These are phyloP conservation scores for Brassica hybrid DNA, from an alignment of 441 rosid genomes.

Conservation along the genomic window DNA sequence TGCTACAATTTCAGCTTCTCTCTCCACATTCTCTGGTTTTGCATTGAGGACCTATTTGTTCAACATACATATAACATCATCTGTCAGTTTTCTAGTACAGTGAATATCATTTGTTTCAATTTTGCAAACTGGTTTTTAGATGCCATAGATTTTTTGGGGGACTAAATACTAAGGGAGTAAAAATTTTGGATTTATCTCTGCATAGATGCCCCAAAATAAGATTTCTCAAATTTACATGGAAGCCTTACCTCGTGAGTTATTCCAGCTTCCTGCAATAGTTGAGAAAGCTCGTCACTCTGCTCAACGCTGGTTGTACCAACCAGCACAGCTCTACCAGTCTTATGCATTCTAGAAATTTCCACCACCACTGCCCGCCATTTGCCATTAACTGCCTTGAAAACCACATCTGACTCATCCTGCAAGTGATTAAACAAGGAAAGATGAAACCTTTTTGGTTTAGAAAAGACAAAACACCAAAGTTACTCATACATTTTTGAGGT, in stretches of 20 bases:
- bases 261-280: slow-evolving; percentile 79
- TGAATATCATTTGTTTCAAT: slow-evolving; percentile 1
- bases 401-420: slow-evolving; percentile 98
- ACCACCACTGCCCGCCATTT: slow-evolving; percentile 98
- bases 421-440: slow-evolving; percentile 38
- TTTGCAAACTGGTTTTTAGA: not conserved
- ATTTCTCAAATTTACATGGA: slow-evolving; percentile 13
- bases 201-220: no score
- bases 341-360: slow-evolving; percentile 94
- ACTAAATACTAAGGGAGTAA: not conserved
- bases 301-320: slow-evolving; percentile 99
- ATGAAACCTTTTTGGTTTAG: not conserved
- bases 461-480: no score
- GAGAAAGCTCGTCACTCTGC: slow-evolving; percentile 92
- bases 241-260: slow-evolving; percentile 87
- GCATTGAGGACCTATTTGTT: slow-evolving; percentile 89
- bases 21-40: slow-evolving; percentile 98
- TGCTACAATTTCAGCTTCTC: slow-evolving; percentile 99
- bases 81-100: slow-evolving; percentile 30
- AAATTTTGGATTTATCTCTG: slow-evolving; percentile 7
- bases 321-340: slow-evolving; percentile 92
- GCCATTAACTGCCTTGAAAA: slow-evolving; percentile 85
- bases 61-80: slow-evolving; percentile 34
- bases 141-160: not conserved
- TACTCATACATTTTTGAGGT: no score